Evolutionary conservation across 2,329 filamentous ascomycete genomes (phyloP).

Genomic region (Oidium heveae): DNA sequence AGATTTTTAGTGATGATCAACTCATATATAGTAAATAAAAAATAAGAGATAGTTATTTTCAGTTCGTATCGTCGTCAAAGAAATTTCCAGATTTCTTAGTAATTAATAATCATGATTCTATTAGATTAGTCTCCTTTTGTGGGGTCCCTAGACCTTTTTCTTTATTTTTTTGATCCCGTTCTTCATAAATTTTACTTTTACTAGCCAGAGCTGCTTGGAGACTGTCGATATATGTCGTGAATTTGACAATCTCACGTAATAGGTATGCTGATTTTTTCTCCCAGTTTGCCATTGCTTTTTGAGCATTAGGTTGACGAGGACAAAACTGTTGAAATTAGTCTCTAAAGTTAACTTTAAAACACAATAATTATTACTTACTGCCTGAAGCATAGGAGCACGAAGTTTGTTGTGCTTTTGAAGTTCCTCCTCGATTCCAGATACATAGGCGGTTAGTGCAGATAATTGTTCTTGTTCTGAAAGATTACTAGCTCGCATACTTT

Average conservation of each 20-base stretch:
- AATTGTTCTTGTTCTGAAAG: slow-evolving; percentile 63
- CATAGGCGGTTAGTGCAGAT: slow-evolving; percentile 47
- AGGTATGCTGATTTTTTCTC: slow-evolving; percentile 86
- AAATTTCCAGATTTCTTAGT: no score
- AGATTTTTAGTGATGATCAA: no score
- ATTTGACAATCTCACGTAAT: slow-evolving; percentile 85
- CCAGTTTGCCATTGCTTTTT: slow-evolving; percentile 85
- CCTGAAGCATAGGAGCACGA: slow-evolving; percentile 63
- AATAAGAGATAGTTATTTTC: no score
- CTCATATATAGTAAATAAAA: no score
- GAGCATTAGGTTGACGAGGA: slow-evolving; percentile 54
- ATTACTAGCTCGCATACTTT: slow-evolving; percentile 68
- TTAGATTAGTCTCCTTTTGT: no score
- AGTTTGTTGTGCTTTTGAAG: slow-evolving; percentile 71
- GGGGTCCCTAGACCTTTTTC: not conserved
- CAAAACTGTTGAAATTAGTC: slow-evolving; percentile 31
- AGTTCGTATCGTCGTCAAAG: no score
- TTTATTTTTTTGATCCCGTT: slow-evolving; percentile 20
- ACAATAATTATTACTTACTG: slow-evolving; percentile 21
- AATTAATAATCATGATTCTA: no score
- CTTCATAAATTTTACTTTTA: slow-evolving; percentile 42
- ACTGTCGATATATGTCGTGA: slow-evolving; percentile 79
- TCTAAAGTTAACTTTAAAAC: not conserved
- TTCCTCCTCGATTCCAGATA: slow-evolving; percentile 65
- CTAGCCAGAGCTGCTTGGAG: slow-evolving; percentile 43